phyloP scores from a whole-genome alignment of 805 yeast species.

The Metschnikowia borealis region DNA sequence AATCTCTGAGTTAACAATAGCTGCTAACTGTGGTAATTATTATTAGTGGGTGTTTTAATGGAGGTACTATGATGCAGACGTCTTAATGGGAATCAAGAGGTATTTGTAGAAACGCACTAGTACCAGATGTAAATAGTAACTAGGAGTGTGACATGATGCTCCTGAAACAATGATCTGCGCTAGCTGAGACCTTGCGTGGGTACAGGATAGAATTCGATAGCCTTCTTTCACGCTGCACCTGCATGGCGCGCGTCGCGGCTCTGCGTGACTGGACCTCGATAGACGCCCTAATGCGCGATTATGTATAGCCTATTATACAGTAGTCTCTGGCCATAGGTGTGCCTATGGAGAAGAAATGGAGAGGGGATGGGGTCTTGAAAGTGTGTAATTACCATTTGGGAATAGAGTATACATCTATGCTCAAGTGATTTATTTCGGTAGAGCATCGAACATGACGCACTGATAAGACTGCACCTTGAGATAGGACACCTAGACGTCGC shows the following conservation, averaged over 20 bases:
- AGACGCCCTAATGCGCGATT: background rate
- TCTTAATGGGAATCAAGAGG: too few relatives aligned
- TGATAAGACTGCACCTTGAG: background rate
- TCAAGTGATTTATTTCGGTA: too few relatives aligned
- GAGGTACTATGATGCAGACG: too few relatives aligned
- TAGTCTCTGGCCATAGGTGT: background rate
- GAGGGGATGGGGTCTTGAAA: too few relatives aligned
- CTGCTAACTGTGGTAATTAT: too few relatives aligned
- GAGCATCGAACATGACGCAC: background rate
- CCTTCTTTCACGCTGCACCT: conserved; percentile 11
- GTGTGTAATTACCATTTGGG: too few relatives aligned
- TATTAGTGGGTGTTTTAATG: too few relatives aligned
- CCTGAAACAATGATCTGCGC: conserved; percentile 2
- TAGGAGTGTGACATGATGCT: background rate
- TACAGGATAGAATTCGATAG: conserved; percentile 15
- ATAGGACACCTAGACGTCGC: background rate
- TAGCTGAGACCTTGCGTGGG: conserved; percentile 3
- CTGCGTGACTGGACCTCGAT: background rate
- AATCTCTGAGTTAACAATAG: too few relatives aligned
- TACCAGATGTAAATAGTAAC: background rate
- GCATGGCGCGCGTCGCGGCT: conserved; percentile 6
- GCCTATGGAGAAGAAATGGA: too few relatives aligned
- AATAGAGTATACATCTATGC: too few relatives aligned
- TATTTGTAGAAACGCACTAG: background rate
- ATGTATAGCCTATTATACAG: background rate